Conservation (phyloP, 495 filamentous ascomycete genomes). For the Trichoderma reesei region DNA sequence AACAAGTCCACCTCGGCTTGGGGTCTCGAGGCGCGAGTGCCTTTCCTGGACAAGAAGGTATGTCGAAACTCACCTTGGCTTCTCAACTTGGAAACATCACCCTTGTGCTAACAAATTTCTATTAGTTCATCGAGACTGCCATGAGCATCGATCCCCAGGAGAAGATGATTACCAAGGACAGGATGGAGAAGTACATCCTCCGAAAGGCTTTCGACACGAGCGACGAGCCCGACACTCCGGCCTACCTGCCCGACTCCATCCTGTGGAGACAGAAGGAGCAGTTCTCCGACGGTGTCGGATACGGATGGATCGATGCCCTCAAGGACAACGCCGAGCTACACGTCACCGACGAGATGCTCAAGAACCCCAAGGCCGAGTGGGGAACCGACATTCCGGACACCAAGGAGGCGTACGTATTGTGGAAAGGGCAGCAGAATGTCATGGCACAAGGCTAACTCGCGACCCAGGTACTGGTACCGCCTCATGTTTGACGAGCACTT, state of each 20-base stretch:
- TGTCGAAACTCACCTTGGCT: conserved; percentile 13
- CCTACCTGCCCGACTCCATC: conserved; percentile 90
- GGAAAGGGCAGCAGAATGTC: not conserved
- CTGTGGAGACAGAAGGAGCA: conserved; percentile 99
- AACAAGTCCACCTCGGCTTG: conserved; percentile 99
- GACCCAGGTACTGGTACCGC: conserved; percentile 80
- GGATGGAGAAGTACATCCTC: conserved; percentile 94
- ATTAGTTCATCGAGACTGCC: conserved; percentile 72
- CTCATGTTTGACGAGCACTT: conserved; percentile 98
- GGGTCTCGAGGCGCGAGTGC: conserved; percentile 96
- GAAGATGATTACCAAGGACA: conserved; percentile 87
- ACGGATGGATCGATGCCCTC: conserved; percentile 96
- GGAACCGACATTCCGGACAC: conserved; percentile 80
- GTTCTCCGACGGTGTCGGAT: conserved; percentile 96
- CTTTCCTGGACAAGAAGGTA: conserved; percentile 88
- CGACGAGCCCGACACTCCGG: conserved; percentile 63
- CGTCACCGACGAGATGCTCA: conserved; percentile 93
- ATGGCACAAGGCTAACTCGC: not conserved
- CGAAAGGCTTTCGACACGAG: conserved; percentile 93
- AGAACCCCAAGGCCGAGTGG: conserved; percentile 94
- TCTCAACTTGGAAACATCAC: conserved; percentile 8
- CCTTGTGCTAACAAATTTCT: not conserved
- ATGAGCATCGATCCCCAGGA: conserved; percentile 91
- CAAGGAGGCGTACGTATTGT: conserved; percentile 84
- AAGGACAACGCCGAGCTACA: conserved; percentile 86